Percentiles rank a stretch among this genome's conserved stretches.
Conservation (phyloP, 1,284 basidiomycete species). For the Mycena citricolor region DNA sequence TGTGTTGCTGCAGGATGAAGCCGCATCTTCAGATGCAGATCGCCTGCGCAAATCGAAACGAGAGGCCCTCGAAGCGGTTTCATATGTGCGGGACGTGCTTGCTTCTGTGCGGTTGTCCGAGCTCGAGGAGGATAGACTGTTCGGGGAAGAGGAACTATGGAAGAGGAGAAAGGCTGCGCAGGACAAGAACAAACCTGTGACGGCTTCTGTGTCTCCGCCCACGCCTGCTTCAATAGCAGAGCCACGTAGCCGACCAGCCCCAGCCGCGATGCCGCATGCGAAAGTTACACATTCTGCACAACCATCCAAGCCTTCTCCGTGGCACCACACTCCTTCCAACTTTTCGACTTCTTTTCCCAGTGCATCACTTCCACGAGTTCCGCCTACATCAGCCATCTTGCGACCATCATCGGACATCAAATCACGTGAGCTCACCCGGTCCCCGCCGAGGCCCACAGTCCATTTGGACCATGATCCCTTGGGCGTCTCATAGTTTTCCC, state of each 20-base stretch:
- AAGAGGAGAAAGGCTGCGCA: conserved; percentile 35
- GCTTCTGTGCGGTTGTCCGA: conserved; percentile 48
- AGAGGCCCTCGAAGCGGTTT: conserved; percentile 70
- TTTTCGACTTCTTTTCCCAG: conserved; percentile 43
- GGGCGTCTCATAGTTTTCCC: conserved; percentile 43
- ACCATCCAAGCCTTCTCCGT: conserved; percentile 38
- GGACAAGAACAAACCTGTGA: conserved; percentile 4
- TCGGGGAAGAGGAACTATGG: conserved; percentile 57
- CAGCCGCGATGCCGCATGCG: too few relatives aligned
- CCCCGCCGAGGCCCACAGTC: too few relatives aligned
- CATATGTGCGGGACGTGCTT: conserved; percentile 74
- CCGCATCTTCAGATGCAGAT: conserved; percentile 39
- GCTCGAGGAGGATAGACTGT: conserved; percentile 64
- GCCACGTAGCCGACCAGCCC: conserved; percentile 16
- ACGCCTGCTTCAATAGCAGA: conserved; percentile 5
- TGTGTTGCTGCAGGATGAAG: conserved; percentile 58
- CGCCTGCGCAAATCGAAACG: conserved; percentile 47
- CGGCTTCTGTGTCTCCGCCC: conserved; percentile 11
- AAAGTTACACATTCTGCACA: conserved; percentile 3
- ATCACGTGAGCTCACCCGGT: too few relatives aligned
- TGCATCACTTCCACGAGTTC: conserved; percentile 39
- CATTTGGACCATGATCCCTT: conserved; percentile 59
- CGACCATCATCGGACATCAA: conserved; percentile 26
- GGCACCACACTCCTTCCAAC: conserved; percentile 54
- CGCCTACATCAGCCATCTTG: conserved; percentile 45